A percentile compares a stretch with the other conserved stretches of the same genome.
Conservation (phyloP, 768 basidiomycete species). For the Floccularia luteovirens region DNA sequence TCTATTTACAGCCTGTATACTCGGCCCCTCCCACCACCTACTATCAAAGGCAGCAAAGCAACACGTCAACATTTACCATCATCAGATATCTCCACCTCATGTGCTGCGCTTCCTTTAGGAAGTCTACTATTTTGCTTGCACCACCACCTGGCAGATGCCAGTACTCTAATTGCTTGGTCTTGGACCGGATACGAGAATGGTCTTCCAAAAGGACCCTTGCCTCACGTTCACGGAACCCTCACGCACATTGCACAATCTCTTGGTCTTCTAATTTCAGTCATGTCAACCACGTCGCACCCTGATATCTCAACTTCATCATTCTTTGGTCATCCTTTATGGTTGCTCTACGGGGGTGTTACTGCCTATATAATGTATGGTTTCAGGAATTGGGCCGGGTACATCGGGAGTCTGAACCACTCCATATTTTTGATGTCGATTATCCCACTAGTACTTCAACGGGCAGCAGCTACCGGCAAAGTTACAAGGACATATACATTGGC, state of each 20-base stretch:
- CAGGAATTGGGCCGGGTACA: slow-evolving; percentile 64
- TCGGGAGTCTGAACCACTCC: slow-evolving; percentile 55
- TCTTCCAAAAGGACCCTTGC: slow-evolving; percentile 57
- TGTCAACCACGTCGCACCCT: slow-evolving; percentile 2
- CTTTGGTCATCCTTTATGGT: slow-evolving; percentile 43
- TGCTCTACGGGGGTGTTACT: slow-evolving; percentile 42
- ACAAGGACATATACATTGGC: slow-evolving; percentile 47
- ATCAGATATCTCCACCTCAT: slow-evolving; percentile 10
- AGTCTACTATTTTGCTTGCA: slow-evolving; percentile 67
- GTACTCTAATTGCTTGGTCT: slow-evolving; percentile 78
- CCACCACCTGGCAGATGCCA: slow-evolving; percentile 65
- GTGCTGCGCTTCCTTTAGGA: slow-evolving; percentile 50
- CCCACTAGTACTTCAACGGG: slow-evolving; percentile 43
- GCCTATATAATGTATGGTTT: slow-evolving; percentile 50
- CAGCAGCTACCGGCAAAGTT: slow-evolving; percentile 30
- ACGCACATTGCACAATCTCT: slow-evolving; percentile 57
- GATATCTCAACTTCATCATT: slow-evolving; percentile 14
- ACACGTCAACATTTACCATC: slow-evolving; percentile 3
- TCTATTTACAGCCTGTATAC: slow-evolving; percentile 50
- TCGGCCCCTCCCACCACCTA: slow-evolving; percentile 21
- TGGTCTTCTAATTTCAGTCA: slow-evolving; percentile 40
- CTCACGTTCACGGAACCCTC: slow-evolving; percentile 61
- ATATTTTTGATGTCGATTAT: slow-evolving; percentile 59
- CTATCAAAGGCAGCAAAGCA: not conserved
- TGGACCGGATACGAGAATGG: slow-evolving; percentile 81